These are phyloP conservation scores for Aspergillus sclerotioniger DNA, from an alignment of 495 filamentous ascomycete species.

Conservation along the genomic window DNA sequence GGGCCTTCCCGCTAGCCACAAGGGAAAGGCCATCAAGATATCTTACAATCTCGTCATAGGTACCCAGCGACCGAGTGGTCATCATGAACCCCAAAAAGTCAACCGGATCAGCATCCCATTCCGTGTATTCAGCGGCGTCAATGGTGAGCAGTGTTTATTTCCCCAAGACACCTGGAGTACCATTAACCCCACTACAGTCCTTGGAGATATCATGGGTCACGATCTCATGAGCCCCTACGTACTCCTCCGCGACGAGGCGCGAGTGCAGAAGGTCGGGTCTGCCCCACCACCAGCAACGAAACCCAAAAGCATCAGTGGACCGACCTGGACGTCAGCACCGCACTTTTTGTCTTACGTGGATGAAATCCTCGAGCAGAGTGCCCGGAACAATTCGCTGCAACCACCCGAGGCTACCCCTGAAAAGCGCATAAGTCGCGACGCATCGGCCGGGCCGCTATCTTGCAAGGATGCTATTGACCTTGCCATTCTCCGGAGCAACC, in stretches of 20 bases:
- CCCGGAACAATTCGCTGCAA: constrained; percentile 50
- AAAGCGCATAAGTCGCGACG: constrained; percentile 47
- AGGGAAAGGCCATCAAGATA: constrained; percentile 92
- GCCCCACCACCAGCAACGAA: constrained; percentile 24
- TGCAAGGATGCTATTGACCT: constrained; percentile 88
- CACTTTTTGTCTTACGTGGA: constrained; percentile 80
- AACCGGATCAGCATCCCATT: constrained; percentile 93
- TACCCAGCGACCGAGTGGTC: constrained; percentile 78
- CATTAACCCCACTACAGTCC: constrained; percentile 34
- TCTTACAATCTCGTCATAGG: constrained; percentile 89
- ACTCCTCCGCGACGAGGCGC: constrained; percentile 80
- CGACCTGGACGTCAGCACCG: constrained; percentile 38
- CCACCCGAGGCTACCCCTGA: constrained; percentile 71
- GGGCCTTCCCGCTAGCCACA: constrained; percentile 84
- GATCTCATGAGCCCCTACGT: constrained; percentile 94
- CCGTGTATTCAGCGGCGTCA: constrained; percentile 87
- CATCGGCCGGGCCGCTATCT: constrained; percentile 37
- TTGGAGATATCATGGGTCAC: constrained; percentile 70
- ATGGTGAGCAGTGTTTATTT: constrained; percentile 46
- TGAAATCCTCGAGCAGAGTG: constrained; percentile 63
- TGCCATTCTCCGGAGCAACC: constrained; percentile 79
- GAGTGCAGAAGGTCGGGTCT: constrained; percentile 37
- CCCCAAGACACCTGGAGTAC: background rate
- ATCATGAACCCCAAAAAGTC: constrained; percentile 73
- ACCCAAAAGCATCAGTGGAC: constrained; percentile 39